Base-by-base conservation (phyloP, 2,329 filamentous ascomycete genomes). In the Lecanicillium sp. region DNA sequence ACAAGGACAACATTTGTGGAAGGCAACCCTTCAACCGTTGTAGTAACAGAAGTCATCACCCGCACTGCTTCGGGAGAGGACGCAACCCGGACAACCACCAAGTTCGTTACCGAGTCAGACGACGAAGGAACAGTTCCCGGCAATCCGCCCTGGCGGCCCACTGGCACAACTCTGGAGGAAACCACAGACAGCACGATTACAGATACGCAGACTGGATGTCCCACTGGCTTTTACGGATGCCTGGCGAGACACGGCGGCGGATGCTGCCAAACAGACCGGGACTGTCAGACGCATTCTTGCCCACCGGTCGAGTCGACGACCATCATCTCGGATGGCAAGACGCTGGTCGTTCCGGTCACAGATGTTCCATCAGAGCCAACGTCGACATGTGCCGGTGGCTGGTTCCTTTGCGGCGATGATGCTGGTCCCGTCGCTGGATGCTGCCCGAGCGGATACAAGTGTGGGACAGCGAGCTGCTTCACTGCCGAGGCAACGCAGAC, bases 201-300 rank as follows among this genome's bases (percentile, higher is more conserved):
- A 14, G 29, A 29, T 28, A 61, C 60, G 10, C 61, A 64, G 41
- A 53, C 53, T 5, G 61, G 61, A 50, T 97, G 90, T 51, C 90
- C 90, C 0, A 89, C 82, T 0, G 89, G 89, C 3, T 97, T 89
- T 68, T 97, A 97, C 60, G 82, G 87, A 36, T 97, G 90, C 60
- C 77, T 81, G 3, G 90, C 90, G 2, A 79, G 80, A 43, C 87
- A 89, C 43, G 87, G 85, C 12, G 87, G 87, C 15, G 75, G 75
- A 2, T 97, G 90, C 65, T 97, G 90, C 63, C 84, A 84, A 41
- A 88, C 87, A 0, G 89, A 87, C 2, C 78, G 89, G 15, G 76
- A 94, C 62, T 97, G 90, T 62, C 77, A 83, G 43, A 83, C 80
- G 0, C 85, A 84, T 0, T 85, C 82, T 6, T 97, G 90, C 52